Conservation (phyloP, 768 basidiomycete species). For the Amanita muscaria region DNA sequence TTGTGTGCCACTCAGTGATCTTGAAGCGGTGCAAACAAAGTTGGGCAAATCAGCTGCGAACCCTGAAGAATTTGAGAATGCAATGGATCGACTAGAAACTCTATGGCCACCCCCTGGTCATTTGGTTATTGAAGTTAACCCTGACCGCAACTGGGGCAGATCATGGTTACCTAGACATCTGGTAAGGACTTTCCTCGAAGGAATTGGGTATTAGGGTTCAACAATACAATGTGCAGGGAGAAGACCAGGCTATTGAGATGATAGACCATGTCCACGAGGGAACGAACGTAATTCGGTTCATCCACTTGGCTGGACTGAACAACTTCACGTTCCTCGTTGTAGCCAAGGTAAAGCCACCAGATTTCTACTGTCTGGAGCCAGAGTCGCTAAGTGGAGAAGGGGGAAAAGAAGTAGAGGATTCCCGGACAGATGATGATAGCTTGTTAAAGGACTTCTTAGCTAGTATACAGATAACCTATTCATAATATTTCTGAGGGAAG, state of each 20-base stretch:
- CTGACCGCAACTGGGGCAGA: constrained; percentile 20
- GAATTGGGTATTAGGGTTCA: background rate
- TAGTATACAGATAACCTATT: constrained; percentile 3
- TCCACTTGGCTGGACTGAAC: constrained; percentile 37
- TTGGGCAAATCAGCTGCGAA: constrained; percentile 11
- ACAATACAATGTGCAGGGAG: constrained; percentile 14
- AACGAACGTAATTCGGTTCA: constrained; percentile 38
- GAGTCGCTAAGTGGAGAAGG: background rate
- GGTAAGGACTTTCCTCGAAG: constrained; percentile 17
- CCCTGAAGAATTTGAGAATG: constrained; percentile 17
- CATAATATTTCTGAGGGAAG: background rate
- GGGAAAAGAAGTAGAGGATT: background rate
- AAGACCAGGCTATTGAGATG: constrained; percentile 28
- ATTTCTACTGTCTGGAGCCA: background rate
- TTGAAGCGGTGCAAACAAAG: constrained; percentile 15
- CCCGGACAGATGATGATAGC: background rate
- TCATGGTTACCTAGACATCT: constrained; percentile 36
- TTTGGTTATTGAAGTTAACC: constrained; percentile 39
- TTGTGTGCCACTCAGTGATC: constrained; percentile 22
- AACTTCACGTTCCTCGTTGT: constrained; percentile 36
- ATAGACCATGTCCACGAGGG: constrained; percentile 34
- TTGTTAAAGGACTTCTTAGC: background rate
- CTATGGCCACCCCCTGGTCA: constrained; percentile 40
- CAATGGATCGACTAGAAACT: constrained; percentile 18
- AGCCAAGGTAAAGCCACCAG: constrained; percentile 16